These are phyloP conservation scores for Lathyrus tuberosus DNA, from an alignment of 306 rosid species.

Conservation along the genomic window DNA sequence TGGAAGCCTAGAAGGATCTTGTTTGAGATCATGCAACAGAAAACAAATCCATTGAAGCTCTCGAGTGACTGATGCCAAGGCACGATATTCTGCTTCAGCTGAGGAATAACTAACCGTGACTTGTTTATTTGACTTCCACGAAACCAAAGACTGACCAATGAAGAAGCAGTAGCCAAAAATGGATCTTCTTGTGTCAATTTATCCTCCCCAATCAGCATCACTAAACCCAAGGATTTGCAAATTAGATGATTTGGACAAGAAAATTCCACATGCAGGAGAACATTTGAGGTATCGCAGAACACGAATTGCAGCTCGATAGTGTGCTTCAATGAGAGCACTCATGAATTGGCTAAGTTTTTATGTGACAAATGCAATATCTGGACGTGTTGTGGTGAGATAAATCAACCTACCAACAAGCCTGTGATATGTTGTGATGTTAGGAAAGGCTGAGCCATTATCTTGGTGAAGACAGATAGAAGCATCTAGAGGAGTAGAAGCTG, in stretches of 20 bases:
- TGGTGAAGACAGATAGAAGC: not conserved
- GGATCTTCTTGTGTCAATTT: no score
- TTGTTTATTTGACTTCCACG: not conserved
- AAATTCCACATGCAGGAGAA: not conserved
- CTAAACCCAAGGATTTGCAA: no score
- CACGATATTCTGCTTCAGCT: not conserved
- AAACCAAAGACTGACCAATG: not conserved
- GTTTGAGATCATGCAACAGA: not conserved
- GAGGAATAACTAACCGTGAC: not conserved
- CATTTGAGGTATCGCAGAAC: not conserved
- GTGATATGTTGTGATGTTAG: not conserved
- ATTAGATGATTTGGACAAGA: not conserved
- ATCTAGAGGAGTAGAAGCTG: not conserved
- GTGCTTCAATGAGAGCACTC: not conserved
- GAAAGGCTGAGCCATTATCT: not conserved
- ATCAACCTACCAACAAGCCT: not conserved
- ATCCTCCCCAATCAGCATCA: no score
- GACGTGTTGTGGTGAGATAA: not conserved
- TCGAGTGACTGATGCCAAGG: not conserved
- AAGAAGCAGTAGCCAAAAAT: no score
- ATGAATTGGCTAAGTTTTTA: not conserved
- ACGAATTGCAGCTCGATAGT: not conserved
- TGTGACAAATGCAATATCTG: no score
- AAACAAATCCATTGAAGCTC: not conserved
- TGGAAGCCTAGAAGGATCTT: not conserved